These are phyloP conservation scores for Leishmania tropica DNA, from an alignment of 208 protist genomes.

Conservation along the genomic window DNA sequence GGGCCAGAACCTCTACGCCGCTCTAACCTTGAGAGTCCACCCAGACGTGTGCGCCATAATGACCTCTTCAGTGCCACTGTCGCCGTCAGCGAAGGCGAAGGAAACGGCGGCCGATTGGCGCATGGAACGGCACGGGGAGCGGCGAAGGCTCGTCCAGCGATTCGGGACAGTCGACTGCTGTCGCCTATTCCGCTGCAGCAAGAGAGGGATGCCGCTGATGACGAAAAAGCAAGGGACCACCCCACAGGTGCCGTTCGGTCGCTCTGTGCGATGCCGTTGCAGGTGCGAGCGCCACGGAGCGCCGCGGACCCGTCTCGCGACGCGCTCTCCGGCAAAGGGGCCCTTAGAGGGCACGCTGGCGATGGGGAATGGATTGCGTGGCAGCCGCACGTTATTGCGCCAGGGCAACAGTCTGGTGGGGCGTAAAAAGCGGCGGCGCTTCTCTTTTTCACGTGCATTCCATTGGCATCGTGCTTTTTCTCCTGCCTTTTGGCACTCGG, in stretches of 20 bases:
- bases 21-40: not conserved
- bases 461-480: constrained; percentile 8
- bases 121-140: too few species aligned
- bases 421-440: not conserved
- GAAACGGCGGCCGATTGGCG: not conserved
- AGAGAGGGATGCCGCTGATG: not conserved
- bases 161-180: not conserved
- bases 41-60: constrained; percentile 10
- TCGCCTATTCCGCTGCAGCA: constrained; percentile 8
- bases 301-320: not conserved
- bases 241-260: not conserved
- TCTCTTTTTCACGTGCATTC: not conserved
- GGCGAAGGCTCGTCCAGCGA: not conserved
- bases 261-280: not conserved
- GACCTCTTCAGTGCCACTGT: constrained; percentile 7
- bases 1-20: not conserved
- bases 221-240: not conserved
- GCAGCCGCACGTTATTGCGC: not conserved
- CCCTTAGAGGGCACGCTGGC: not conserved
- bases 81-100: not conserved
- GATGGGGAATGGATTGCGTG: not conserved
- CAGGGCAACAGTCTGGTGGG: not conserved
- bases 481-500: not conserved
- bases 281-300: not conserved
- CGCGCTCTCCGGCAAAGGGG: not conserved